Percentiles rank a stretch among this genome's conserved stretches.
Conservation (phyloP, 1,284 basidiomycete species). For the Leccinum insolens region DNA sequence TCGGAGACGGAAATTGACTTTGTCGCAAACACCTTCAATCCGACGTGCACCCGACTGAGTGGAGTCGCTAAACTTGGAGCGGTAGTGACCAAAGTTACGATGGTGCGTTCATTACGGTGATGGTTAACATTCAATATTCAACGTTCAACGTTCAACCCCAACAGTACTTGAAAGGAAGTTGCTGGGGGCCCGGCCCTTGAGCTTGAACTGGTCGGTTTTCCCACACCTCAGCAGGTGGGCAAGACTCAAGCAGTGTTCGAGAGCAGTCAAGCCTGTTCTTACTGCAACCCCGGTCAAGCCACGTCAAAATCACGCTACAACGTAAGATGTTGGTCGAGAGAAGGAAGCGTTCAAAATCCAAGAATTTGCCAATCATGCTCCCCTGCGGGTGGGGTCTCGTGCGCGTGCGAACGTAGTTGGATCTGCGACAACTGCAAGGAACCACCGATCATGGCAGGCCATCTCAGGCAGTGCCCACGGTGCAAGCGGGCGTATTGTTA, state of each 20-base stretch:
- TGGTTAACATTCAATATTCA: too few species aligned
- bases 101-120: too few species aligned
- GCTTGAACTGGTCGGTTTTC: too few species aligned
- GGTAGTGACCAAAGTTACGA: too few species aligned
- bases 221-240: too few species aligned
- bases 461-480: not conserved
- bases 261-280: constrained; percentile 4
- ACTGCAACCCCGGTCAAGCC: not conserved
- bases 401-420: constrained; percentile 24
- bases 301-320: not conserved
- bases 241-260: constrained; percentile 15
- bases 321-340: not conserved
- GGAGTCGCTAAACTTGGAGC: too few species aligned
- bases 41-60: too few species aligned
- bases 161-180: too few species aligned
- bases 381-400: constrained; percentile 16
- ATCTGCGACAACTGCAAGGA: constrained; percentile 27
- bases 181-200: too few species aligned
- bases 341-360: not conserved
- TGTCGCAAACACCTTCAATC: too few species aligned
- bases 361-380: not conserved
- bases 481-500: not conserved
- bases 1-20: too few species aligned
- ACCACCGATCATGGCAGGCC: not conserved
- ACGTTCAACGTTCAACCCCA: too few species aligned